These are phyloP conservation scores for Domatiomyces globalis DNA, from an alignment of 2,329 filamentous ascomycete genomes.

Conservation along the genomic window DNA sequence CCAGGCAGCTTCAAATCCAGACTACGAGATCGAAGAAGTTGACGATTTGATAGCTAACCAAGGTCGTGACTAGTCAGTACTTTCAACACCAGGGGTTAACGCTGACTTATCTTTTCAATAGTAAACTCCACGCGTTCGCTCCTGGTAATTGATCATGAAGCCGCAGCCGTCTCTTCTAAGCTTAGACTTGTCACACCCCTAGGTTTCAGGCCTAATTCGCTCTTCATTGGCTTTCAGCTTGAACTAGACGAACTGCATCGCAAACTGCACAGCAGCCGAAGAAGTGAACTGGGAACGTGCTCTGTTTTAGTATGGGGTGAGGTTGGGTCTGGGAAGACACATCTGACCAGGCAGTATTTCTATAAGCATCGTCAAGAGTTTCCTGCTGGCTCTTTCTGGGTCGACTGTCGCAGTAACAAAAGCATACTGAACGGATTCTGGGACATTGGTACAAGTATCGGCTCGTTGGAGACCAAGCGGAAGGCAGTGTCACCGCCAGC, in stretches of 20 bases:
- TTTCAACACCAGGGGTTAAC: constrained; percentile 5
- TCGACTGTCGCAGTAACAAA: constrained; percentile 46
- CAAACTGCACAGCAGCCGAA: constrained; percentile 45
- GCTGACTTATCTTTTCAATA: constrained; percentile 11
- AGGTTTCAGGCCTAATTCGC: constrained; percentile 47
- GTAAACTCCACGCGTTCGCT: constrained; percentile 7
- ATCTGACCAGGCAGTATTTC: constrained; percentile 54
- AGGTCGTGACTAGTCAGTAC: constrained; percentile 4
- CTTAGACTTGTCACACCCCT: constrained; percentile 36
- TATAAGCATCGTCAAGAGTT: constrained; percentile 46
- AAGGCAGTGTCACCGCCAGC: not conserved
- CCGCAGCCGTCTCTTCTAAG: constrained; percentile 12
- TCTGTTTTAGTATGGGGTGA: constrained; percentile 51
- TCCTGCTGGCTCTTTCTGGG: constrained; percentile 55
- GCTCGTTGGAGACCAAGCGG: constrained; percentile 29
- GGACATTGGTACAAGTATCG: constrained; percentile 46
- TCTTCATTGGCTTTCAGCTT: constrained; percentile 47
- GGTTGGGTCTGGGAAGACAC: constrained; percentile 55
- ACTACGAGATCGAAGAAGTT: constrained; percentile 16
- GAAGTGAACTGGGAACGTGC: constrained; percentile 44
- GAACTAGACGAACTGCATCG: constrained; percentile 46
- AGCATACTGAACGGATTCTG: constrained; percentile 50
- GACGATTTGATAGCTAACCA: constrained; percentile 7
- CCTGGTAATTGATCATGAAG: constrained; percentile 2
- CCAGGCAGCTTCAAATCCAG: constrained; percentile 2